A percentile compares a stretch with the other conserved stretches of the same genome.
phyloP scores from a whole-genome alignment of 352 stramenopile species.

The Phytophthora boehmeriae region DNA sequence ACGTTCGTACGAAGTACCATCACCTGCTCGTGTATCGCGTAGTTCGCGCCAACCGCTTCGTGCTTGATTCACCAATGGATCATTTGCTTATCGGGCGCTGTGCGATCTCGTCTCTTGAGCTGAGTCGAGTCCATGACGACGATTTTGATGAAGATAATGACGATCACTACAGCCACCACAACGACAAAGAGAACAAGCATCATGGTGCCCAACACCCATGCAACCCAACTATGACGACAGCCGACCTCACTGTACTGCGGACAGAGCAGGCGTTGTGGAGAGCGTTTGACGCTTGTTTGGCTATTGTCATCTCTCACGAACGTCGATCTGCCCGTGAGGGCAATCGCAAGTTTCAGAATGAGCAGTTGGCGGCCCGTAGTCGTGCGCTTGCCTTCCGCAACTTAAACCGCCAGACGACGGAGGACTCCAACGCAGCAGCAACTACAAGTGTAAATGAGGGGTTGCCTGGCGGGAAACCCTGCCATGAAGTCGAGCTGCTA shows the following conservation, averaged over 20 bases:
- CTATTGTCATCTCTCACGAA: conserved; percentile 65
- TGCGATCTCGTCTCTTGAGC: conserved; percentile 49
- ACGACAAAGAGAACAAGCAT: conserved; percentile 12
- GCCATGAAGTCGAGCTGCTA: conserved; percentile 60
- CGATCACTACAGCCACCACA: conserved; percentile 7
- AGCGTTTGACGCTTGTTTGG: conserved; percentile 75
- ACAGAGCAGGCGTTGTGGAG: conserved; percentile 77
- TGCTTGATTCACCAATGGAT: conserved; percentile 72
- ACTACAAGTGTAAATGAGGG: conserved; percentile 60
- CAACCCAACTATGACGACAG: conserved; percentile 41
- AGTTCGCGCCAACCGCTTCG: conserved; percentile 58
- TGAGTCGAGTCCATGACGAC: conserved; percentile 23
- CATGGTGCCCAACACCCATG: conserved; percentile 26
- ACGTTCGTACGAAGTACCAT: conserved; percentile 75
- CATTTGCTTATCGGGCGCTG: conserved; percentile 63
- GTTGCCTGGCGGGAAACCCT: conserved; percentile 57
- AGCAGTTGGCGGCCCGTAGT: conserved; percentile 52
- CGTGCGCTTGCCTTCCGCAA: conserved; percentile 60
- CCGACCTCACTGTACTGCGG: conserved; percentile 53
- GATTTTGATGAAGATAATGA: conserved; percentile 39
- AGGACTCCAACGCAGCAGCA: conserved; percentile 41
- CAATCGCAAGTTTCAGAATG: conserved; percentile 66
- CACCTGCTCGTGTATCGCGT: conserved; percentile 78
- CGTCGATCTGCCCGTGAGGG: conserved; percentile 56
- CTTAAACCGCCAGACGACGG: conserved; percentile 45